Evolutionary conservation across 1,284 basidiomycete species (phyloP).

Genomic region (Ceratobasidium sp.): DNA sequence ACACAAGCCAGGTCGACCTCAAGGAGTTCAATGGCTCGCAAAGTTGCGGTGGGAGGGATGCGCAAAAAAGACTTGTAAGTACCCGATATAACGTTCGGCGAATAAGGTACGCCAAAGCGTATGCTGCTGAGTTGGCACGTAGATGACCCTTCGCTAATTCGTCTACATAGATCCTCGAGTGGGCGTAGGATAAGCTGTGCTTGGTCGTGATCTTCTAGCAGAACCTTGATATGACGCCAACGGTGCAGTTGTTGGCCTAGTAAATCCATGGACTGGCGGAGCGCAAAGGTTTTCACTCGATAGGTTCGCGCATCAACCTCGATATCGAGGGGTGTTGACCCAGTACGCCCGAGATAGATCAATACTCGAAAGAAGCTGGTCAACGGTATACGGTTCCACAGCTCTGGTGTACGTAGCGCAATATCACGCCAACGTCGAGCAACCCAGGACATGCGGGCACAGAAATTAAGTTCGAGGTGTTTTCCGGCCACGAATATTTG

Average conservation of each 20-base stretch:
- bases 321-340: slow-evolving; percentile 25
- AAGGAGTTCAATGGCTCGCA: slow-evolving; percentile 25
- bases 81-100: slow-evolving; percentile 2
- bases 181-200: slow-evolving; percentile 25
- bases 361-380: slow-evolving; percentile 18
- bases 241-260: slow-evolving; percentile 24
- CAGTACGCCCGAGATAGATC: slow-evolving; percentile 22
- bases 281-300: slow-evolving; percentile 8
- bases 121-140: slow-evolving; percentile 7
- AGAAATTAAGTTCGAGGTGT: slow-evolving; percentile 30
- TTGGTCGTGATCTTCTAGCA: slow-evolving; percentile 38
- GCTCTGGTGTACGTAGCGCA: slow-evolving; percentile 22
- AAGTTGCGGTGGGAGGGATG: background rate
- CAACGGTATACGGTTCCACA: slow-evolving; percentile 35
- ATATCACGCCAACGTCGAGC: slow-evolving; percentile 32
- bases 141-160: background rate
- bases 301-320: slow-evolving; percentile 36
- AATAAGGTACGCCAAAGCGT: slow-evolving; percentile 25
- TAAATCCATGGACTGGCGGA: slow-evolving; percentile 4
- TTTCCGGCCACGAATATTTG: slow-evolving; percentile 33
- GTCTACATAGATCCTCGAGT: slow-evolving; percentile 29
- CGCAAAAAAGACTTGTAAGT: background rate
- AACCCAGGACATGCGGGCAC: slow-evolving; percentile 32
- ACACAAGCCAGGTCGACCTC: slow-evolving; percentile 11
- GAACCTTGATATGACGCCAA: slow-evolving; percentile 31